Evolutionary conservation across 1,139 yeast species (phyloP).

Genomic region (Kurtzmaniella quercitrusa): DNA sequence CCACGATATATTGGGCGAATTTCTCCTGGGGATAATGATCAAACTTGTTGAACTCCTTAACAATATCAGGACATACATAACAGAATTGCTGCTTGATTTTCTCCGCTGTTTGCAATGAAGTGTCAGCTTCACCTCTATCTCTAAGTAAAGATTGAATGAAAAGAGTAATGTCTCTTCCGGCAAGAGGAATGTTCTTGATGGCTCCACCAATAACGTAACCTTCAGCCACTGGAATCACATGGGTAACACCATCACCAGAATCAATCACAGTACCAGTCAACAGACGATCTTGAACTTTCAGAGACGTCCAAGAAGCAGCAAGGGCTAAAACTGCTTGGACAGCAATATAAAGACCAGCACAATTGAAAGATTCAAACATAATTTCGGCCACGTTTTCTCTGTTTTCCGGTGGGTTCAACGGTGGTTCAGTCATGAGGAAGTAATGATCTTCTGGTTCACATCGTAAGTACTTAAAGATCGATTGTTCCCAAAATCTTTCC

Average conservation of each 20-base stretch:
- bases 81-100: slow-evolving; percentile 94
- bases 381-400: slow-evolving; percentile 98
- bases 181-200: slow-evolving; percentile 94
- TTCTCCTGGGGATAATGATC: slow-evolving; percentile 88
- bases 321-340: slow-evolving; percentile 98
- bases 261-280: slow-evolving; percentile 98
- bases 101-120: slow-evolving; percentile 93
- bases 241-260: slow-evolving; percentile 97
- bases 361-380: slow-evolving; percentile 96
- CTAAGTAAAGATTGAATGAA: slow-evolving; percentile 90
- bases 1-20: slow-evolving; percentile 90
- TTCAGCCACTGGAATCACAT: slow-evolving; percentile 98
- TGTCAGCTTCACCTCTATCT: slow-evolving; percentile 95
- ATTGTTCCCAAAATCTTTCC: slow-evolving; percentile 99
- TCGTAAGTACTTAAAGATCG: slow-evolving; percentile 90
- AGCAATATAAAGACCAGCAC: slow-evolving; percentile 97
- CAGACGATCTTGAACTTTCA: slow-evolving; percentile 91
- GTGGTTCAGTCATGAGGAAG: slow-evolving; percentile 94
- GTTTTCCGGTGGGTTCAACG: slow-evolving; percentile 97
- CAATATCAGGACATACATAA: slow-evolving; percentile 96
- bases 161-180: slow-evolving; percentile 94
- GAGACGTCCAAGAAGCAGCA: slow-evolving; percentile 98
- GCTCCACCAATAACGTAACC: slow-evolving; percentile 98
- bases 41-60: slow-evolving; percentile 89
- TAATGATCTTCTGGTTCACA: slow-evolving; percentile 99